phyloP scores from a whole-genome alignment of 345 rosid species.

The Melastoma malabathricum region DNA sequence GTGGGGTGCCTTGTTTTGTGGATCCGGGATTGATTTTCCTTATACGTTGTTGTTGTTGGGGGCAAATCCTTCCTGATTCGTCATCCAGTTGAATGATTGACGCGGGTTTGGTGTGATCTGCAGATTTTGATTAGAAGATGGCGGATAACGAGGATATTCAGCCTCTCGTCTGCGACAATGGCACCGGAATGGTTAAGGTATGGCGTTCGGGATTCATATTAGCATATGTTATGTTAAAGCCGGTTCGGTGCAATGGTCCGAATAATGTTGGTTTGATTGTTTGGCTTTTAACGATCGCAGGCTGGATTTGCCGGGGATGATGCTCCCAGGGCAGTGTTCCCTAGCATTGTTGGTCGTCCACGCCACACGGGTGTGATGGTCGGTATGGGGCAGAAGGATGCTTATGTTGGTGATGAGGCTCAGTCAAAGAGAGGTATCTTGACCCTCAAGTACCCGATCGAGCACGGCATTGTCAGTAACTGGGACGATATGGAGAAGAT shows the following conservation, averaged over 20 bases:
- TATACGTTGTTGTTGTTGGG: too few relatives aligned
- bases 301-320: slow-evolving; percentile 5
- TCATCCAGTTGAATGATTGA: too few relatives aligned
- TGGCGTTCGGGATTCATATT: too few relatives aligned
- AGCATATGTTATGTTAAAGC: too few relatives aligned
- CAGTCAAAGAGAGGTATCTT: slow-evolving; percentile 7
- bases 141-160: neutral
- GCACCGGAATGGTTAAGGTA: too few relatives aligned
- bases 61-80: too few relatives aligned
- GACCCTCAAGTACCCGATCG: slow-evolving; percentile 6
- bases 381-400: slow-evolving; percentile 5
- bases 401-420: slow-evolving; percentile 1
- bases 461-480: slow-evolving; percentile 4
- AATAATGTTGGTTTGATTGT: too few relatives aligned
- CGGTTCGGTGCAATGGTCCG: too few relatives aligned
- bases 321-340: slow-evolving; percentile 6
- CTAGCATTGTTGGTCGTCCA: slow-evolving; percentile 2
- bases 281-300: neutral
- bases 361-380: slow-evolving; percentile 7
- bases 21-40: too few relatives aligned
- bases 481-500: slow-evolving; percentile 4
- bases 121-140: slow-evolving; percentile 1
- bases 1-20: too few relatives aligned
- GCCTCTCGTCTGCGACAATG: too few relatives aligned
- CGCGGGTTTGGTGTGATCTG: neutral